Base-by-base conservation (phyloP, 208 protist genomes). In the Trypanosomatidae sp. region DNA sequence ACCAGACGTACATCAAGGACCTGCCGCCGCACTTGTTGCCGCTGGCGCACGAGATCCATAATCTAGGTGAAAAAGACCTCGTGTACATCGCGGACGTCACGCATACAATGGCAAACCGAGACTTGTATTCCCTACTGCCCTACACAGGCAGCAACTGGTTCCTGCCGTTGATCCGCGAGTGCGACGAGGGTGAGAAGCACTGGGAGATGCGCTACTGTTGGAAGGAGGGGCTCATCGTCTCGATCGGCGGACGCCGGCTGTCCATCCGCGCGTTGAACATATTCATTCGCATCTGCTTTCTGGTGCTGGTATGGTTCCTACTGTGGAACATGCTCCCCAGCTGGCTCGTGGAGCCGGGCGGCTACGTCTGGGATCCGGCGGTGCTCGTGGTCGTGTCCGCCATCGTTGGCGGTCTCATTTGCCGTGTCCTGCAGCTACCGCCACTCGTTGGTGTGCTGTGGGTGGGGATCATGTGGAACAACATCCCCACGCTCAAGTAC, bases 391-490 rank as follows among this genome's bases (percentile, higher is more conserved):
- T 95, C 13, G 80, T 92, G 13, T 85, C 88, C 22, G 74, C 87
- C 43, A 70, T 95, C 62, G 71, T 93, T 2, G 88, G 91, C 19
- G 86, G 89, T 55, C 62, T 92, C 4, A 33, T 93, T 9, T 95
- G 85, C 76, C 87, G 88, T 13, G 58, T 95, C n/a, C 39, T 93
- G 22, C 88, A 93, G 69, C 82, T 95, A 33, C 91, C 91, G n/a
- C 83, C 88, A 62, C 80, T 95, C 30, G 85, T 93, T 0, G 88
- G 91, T 44, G 88, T 95, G 41, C 66, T 95, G 49, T 93, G 88
- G 89, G 82, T 93, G 59, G 88, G 81, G 36, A 90, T 93, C 64
- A 83, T 90, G 80, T 95, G 91, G 89, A 90, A 89, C 70, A 95
- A 93, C 76, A 88, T 95, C 60, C 91, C 91, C 0, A 41, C 43